phyloP scores from a whole-genome alignment of 495 filamentous ascomycete species.

The Chaetomium tenue region DNA sequence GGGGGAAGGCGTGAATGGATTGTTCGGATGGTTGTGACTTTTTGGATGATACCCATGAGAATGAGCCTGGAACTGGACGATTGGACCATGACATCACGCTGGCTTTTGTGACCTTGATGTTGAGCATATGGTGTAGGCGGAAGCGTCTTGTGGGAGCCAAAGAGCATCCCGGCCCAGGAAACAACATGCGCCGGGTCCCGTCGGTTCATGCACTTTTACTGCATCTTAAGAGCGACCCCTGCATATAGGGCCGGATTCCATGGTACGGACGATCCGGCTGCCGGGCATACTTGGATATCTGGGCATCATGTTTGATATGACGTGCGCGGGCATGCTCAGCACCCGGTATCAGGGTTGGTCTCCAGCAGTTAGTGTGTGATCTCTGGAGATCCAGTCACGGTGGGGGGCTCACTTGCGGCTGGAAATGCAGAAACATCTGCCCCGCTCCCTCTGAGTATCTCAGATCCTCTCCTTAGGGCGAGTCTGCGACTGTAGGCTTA shows the following conservation, averaged over 20 bases:
- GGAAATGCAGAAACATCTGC: no score
- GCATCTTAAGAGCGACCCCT: not conserved
- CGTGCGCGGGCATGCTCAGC: not conserved
- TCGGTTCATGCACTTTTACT: not conserved
- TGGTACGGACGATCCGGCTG: not conserved
- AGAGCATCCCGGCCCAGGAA: not conserved
- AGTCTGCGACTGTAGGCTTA: no score
- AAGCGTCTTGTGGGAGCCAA: not conserved
- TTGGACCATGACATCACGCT: no score
- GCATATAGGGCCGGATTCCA: constrained; percentile 3
- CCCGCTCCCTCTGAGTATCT: no score
- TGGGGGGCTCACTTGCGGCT: no score
- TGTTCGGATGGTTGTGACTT: not conserved
- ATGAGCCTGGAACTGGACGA: not conserved
- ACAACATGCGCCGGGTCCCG: not conserved
- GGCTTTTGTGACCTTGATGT: not conserved
- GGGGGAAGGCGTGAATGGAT: constrained; percentile 23
- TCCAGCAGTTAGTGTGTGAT: constrained; percentile 12
- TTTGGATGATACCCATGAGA: constrained; percentile 14
- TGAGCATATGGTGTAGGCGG: not conserved
- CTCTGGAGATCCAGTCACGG: not conserved
- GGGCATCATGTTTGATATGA: not conserved
- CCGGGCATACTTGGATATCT: not conserved
- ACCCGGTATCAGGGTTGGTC: constrained; percentile 1
- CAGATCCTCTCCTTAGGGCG: no score